These are phyloP conservation scores for Phialophora chinensis DNA, from an alignment of 2,329 filamentous ascomycete genomes.

Conservation along the genomic window DNA sequence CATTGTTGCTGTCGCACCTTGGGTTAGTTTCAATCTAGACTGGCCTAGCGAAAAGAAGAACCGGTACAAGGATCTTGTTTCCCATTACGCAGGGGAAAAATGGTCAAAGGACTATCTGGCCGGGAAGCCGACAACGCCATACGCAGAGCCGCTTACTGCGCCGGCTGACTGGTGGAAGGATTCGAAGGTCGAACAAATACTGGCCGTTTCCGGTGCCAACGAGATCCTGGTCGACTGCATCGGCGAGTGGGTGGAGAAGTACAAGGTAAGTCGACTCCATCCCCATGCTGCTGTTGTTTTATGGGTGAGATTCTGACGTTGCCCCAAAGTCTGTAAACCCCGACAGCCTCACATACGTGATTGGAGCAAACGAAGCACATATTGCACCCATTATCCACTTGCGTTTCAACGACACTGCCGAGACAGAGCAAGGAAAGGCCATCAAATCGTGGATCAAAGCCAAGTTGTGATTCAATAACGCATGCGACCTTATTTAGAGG, in stretches of 20 bases:
- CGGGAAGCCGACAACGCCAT: slow-evolving; percentile 26
- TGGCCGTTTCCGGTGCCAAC: slow-evolving; percentile 32
- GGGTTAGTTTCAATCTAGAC: slow-evolving; percentile 58
- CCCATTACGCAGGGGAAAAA: slow-evolving; percentile 10
- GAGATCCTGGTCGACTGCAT: slow-evolving; percentile 37
- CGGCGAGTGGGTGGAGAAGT: slow-evolving; percentile 34
- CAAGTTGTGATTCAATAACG: slow-evolving; percentile 21
- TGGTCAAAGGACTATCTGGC: slow-evolving; percentile 33
- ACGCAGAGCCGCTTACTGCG: slow-evolving; percentile 30
- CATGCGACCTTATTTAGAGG: not conserved
- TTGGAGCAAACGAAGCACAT: slow-evolving; percentile 50
- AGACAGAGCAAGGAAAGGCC: slow-evolving; percentile 50
- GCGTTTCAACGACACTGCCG: slow-evolving; percentile 44
- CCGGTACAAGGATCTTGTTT: slow-evolving; percentile 34
- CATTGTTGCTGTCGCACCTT: slow-evolving; percentile 63
- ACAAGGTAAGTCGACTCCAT: slow-evolving; percentile 28
- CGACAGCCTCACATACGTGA: slow-evolving; percentile 44
- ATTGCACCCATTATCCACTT: slow-evolving; percentile 51
- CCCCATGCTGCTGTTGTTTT: not conserved
- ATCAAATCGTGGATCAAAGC: slow-evolving; percentile 46
- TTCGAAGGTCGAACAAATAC: slow-evolving; percentile 33
- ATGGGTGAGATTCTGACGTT: not conserved
- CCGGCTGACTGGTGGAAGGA: slow-evolving; percentile 38
- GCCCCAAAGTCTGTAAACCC: slow-evolving; percentile 40
- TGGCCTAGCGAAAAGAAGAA: slow-evolving; percentile 29